Base-by-base conservation (phyloP, 345 rosid species). In the Noccaea caerulescens region DNA sequence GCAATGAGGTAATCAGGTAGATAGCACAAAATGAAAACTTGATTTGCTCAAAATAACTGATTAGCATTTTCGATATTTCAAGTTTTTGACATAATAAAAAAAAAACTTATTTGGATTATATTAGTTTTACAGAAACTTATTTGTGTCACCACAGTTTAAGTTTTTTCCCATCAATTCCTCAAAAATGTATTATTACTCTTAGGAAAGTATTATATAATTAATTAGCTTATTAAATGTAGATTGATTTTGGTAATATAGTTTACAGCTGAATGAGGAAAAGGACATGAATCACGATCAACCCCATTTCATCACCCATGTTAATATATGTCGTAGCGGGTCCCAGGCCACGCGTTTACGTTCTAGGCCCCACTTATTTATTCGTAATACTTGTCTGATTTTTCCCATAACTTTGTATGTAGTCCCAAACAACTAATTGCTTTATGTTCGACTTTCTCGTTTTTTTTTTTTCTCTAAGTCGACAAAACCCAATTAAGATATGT, bases 221-320 rank as follows among this genome's bases (percentile, higher is more conserved):
- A 27, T 25, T 38, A 1, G 37, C 10, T 20, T 66, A 27, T 32
- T 34, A 27, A 38, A 10, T 10, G 18, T 10, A 42, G 45, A 43
- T 30, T 62, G 58, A 39, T 49, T 65, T 32, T 16, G 53, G 60
- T 66, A 37, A 30, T 30, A 66, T 62, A 68, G 52, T 74, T 59
- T 25, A 61, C 57, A 68, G 78, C 63, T 53, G 69, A 75, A 44
- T 8, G 73, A 42, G 68, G 79, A 69, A 76, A 55, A 69, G 0
- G 74, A 69, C 75, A 76, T 14, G 58, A 60, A 74, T 67, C 68
- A 43, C 44, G 46, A 68, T 62, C 79, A 69, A 62, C 58, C 64
- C 75, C 79, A 69, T 69, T 75, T 69, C 74, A 75, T 75, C 75
- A 69, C 79, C 79, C 75, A 69, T 63, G 74, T 76, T 76, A 43